A percentile compares a stretch with the other conserved stretches of the same genome.
Conservation (phyloP, 345 rosid genomes). For the Murraya koenigii region DNA sequence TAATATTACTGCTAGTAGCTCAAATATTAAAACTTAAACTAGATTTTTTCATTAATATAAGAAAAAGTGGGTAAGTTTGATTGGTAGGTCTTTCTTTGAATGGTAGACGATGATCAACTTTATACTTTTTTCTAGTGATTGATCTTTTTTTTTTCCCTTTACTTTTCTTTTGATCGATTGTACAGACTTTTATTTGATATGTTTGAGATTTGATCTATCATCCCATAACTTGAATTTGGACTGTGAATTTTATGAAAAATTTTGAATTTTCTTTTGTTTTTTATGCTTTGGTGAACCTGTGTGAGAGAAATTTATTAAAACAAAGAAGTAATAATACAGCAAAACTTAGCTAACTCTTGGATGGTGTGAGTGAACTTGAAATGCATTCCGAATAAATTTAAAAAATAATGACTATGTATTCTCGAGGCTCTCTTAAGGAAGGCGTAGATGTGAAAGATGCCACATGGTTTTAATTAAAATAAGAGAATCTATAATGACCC, state of each 20-base stretch:
- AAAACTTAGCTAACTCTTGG: too few species aligned
- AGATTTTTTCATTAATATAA: not conserved
- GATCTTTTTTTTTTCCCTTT: slow-evolving; percentile 8
- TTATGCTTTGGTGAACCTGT: not conserved
- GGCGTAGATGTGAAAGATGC: not conserved
- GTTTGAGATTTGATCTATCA: not conserved
- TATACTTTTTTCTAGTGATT: slow-evolving; percentile 16
- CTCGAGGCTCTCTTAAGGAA: slow-evolving; percentile 8
- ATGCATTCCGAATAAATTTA: not conserved
- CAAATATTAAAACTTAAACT: not conserved
- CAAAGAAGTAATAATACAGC: not conserved
- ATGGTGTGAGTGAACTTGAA: not conserved
- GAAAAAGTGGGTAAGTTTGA: slow-evolving; percentile 12
- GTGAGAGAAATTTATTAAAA: too few species aligned
- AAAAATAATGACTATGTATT: not conserved
- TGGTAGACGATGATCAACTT: slow-evolving; percentile 37
- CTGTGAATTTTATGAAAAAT: not conserved
- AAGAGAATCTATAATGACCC: not conserved
- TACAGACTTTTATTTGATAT: not conserved
- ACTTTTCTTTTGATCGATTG: slow-evolving; percentile 17
- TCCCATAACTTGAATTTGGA: not conserved
- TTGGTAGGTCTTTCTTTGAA: slow-evolving; percentile 40
- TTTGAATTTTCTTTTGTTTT: too few species aligned
- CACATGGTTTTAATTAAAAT: slow-evolving; percentile 1
- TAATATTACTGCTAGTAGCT: not conserved